Base-by-base conservation (phyloP, 371 early-diverging fungal genomes). In the Rhizopus sp. region DNA sequence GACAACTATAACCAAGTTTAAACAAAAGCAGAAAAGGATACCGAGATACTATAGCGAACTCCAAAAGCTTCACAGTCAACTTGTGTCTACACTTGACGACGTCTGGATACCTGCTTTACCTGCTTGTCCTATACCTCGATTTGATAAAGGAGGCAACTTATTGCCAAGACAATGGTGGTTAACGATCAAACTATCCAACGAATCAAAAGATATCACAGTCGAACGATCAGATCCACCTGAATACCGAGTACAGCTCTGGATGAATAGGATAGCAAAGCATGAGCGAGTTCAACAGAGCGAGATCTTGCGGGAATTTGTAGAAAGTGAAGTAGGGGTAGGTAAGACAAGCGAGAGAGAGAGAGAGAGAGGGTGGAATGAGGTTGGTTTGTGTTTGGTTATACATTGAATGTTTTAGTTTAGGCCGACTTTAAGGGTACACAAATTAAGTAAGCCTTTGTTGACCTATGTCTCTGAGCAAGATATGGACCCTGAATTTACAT, bases 261-360 rank as follows among this genome's bases (percentile, higher is more conserved):
- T 78, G 7, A 56, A 71, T 61, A 62, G 72, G 38, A 62, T 78
- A 45, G 55, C 68, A n/a, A 48, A 59, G 17, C 71, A 78, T 52
- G 60, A 57, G 32, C 61, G 75, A 17, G 50, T 59, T 7, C 59
- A 68, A 12, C 45, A 39, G n/a, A 73, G 68, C 32, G 73, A 78
- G 63, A 72, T 66, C 7, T 42, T 78, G 32, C 65, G 73, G 38
- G 78, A 75, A 53, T 78, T 78, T 63, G 62, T 78, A 10, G 78
- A 78, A 55, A 73, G 72, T 52, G 78, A 78, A 62, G 59, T 71
- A 31, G 78, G 78, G 60, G 77, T 77, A 71, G 60, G 62, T 62
- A 63, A 64, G 67, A 50, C 37, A 17, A 41, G 16, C 12, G 23
- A 33, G 69, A 31, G 78, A 73, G 60, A 73, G 73, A 71, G 60